Conservation (phyloP, 805 yeast species). For the Starmerella floris region DNA sequence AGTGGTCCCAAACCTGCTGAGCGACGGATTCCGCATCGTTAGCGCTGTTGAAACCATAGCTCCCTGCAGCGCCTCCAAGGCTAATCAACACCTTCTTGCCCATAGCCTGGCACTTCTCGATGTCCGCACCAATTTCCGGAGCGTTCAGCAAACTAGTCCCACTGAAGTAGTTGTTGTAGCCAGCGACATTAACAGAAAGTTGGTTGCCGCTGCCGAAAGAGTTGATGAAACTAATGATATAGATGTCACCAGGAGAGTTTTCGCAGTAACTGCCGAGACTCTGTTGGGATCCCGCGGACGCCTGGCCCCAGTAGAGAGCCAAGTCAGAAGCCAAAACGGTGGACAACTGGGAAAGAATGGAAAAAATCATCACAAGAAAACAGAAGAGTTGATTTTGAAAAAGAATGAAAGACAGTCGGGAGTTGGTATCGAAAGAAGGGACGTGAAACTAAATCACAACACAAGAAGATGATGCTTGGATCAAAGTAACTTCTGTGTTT, state of each 20-base stretch:
- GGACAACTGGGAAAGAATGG: constrained; percentile 6
- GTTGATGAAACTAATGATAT: constrained; percentile 53
- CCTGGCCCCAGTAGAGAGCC: constrained; percentile 85
- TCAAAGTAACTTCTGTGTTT: too few relatives aligned
- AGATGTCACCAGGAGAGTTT: constrained; percentile 48
- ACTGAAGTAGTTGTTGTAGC: constrained; percentile 27
- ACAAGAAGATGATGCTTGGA: too few relatives aligned
- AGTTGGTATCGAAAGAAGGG: neutral
- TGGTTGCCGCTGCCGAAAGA: constrained; percentile 37
- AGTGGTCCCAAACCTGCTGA: constrained; percentile 37
- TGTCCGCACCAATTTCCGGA: constrained; percentile 44
- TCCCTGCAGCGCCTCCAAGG: constrained; percentile 57
- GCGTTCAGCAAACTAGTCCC: constrained; percentile 36
- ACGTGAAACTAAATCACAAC: too few relatives aligned
- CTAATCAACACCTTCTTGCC: constrained; percentile 72
- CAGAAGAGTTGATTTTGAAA: neutral
- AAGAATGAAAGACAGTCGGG: neutral
- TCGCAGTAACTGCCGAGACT: constrained; percentile 48
- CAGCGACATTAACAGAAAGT: constrained; percentile 43
- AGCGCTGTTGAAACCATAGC: constrained; percentile 41
- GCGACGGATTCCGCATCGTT: constrained; percentile 48
- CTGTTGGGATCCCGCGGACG: constrained; percentile 48
- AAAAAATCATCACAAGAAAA: neutral
- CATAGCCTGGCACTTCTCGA: constrained; percentile 56
- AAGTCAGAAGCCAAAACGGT: constrained; percentile 36